Percentiles rank a stretch among this genome's conserved stretches.
Evolutionary conservation across 805 yeast genomes (phyloP).

Genomic region (Ogataea polymorpha): DNA sequence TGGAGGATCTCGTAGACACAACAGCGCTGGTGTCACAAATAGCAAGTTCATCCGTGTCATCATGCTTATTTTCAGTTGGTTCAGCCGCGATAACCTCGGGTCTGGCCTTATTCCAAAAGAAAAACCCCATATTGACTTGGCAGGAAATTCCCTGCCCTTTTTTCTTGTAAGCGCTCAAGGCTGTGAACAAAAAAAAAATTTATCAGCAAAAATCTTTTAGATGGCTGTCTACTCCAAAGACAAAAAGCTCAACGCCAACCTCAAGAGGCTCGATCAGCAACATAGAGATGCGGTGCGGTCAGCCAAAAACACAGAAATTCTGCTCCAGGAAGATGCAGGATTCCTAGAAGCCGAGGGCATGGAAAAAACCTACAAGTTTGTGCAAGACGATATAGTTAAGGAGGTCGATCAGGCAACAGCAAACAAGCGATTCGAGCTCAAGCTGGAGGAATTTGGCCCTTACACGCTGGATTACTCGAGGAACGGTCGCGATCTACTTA

Average conservation of each 20-base stretch:
- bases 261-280: constrained; percentile 66
- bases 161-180: constrained; percentile 8
- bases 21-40: constrained; percentile 8
- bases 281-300: constrained; percentile 75
- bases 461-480: constrained; percentile 77
- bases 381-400: constrained; percentile 71
- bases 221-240: constrained; percentile 33
- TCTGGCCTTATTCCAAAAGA: constrained; percentile 4
- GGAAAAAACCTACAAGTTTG: constrained; percentile 87
- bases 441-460: constrained; percentile 80
- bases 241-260: constrained; percentile 58
- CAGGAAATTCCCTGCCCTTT: constrained; percentile 9
- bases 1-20: constrained; percentile 10
- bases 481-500: constrained; percentile 79
- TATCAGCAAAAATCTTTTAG: constrained; percentile 1
- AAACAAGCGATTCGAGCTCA: constrained; percentile 70
- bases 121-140: constrained; percentile 7
- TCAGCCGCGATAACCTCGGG: neutral
- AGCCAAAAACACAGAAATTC: constrained; percentile 83
- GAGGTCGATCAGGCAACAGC: constrained; percentile 77
- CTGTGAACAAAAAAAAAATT: constrained; percentile 13
- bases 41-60: constrained; percentile 3
- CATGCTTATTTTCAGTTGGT: neutral
- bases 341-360: constrained; percentile 89
- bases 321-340: constrained; percentile 83